Percentiles rank a stretch among this genome's conserved stretches.
phyloP scores from a whole-genome alignment of 2,329 filamentous ascomycete genomes.

The Cadophora sp. region DNA sequence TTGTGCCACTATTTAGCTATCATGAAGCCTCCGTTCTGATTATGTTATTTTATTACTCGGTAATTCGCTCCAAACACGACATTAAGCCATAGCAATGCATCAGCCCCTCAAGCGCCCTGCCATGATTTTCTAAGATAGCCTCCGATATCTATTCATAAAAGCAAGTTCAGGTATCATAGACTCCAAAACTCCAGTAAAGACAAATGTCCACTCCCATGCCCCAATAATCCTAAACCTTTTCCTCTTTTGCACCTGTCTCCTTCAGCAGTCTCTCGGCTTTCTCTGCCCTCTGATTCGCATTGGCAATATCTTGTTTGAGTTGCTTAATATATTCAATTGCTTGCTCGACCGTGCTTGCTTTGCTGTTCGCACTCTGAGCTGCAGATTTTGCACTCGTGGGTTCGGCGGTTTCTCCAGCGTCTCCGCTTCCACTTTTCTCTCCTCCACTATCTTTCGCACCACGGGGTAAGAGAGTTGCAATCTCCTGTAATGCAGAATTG shows the following conservation, averaged over 20 bases:
- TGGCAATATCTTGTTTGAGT: slow-evolving; percentile 75
- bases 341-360: slow-evolving; percentile 96
- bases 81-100: background rate
- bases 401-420: slow-evolving; percentile 57
- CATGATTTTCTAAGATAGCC: slow-evolving; percentile 10
- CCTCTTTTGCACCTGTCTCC: slow-evolving; percentile 23
- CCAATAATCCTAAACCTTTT: background rate
- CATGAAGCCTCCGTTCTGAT: background rate
- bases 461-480: slow-evolving; percentile 82
- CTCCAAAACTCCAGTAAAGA: slow-evolving; percentile 17
- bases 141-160: slow-evolving; percentile 20
- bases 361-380: slow-evolving; percentile 74
- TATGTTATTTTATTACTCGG: background rate
- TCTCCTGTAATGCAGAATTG: slow-evolving; percentile 90
- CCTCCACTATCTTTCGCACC: slow-evolving; percentile 49
- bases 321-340: slow-evolving; percentile 95
- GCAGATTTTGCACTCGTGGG: slow-evolving; percentile 51
- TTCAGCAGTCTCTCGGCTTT: slow-evolving; percentile 41
- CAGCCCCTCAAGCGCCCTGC: background rate
- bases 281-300: slow-evolving; percentile 66
- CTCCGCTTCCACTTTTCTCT: slow-evolving; percentile 48
- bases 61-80: background rate
- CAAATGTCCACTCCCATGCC: slow-evolving; percentile 12
- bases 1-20: background rate
- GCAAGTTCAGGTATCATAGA: slow-evolving; percentile 26